Conservation (phyloP, 164 flowering plant species). For the Piper longum region DNA sequence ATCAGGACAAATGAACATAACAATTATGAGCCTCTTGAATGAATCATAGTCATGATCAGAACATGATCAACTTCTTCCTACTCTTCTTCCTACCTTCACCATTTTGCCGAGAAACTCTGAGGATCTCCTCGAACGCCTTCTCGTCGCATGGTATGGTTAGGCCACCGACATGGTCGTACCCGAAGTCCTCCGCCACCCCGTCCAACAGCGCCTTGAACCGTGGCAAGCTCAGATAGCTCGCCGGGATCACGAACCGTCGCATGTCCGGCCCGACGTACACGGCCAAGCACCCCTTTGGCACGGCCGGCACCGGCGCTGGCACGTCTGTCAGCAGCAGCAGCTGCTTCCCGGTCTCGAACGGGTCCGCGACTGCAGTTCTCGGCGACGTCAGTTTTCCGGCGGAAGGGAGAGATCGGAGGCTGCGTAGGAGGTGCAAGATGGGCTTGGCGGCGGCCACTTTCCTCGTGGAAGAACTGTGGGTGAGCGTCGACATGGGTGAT, state of each 20-base stretch:
- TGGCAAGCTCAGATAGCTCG: slow-evolving; percentile 25
- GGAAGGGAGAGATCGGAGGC: neutral
- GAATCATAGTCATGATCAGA: too few relatives aligned
- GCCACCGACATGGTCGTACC: slow-evolving; percentile 40
- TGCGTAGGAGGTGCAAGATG: neutral
- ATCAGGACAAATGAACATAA: neutral
- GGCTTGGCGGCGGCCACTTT: neutral
- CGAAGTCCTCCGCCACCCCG: slow-evolving; percentile 37
- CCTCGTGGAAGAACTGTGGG: neutral
- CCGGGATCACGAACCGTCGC: slow-evolving; percentile 38
- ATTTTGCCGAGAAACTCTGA: neutral
- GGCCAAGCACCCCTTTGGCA: slow-evolving; percentile 39
- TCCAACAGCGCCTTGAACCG: slow-evolving; percentile 40
- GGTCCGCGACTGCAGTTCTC: neutral
- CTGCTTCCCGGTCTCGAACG: neutral
- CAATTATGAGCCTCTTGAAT: neutral
- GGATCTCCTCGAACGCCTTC: slow-evolving; percentile 29
- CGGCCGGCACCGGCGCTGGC: neutral
- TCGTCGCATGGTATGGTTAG: slow-evolving; percentile 44
- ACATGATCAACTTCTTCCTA: too few relatives aligned
- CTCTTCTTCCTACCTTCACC: neutral
- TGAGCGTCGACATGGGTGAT: neutral
- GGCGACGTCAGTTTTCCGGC: neutral
- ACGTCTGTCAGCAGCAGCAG: slow-evolving; percentile 9
- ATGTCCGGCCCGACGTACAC: slow-evolving; percentile 41